These are phyloP conservation scores for Ganoderma resinaceum DNA, from an alignment of 1,284 basidiomycete species.

Conservation along the genomic window DNA sequence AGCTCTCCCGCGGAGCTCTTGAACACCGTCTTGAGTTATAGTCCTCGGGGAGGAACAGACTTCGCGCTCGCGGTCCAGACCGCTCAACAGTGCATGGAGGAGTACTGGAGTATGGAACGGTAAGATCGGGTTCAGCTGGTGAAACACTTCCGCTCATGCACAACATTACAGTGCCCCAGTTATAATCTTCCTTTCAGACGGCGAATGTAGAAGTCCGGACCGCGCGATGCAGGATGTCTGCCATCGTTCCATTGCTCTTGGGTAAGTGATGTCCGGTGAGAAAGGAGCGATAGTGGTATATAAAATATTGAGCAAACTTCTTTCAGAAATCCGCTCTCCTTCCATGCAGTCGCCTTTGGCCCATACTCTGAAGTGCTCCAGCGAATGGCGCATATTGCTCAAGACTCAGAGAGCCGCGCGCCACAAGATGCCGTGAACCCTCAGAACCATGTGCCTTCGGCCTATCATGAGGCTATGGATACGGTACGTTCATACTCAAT, in stretches of 20 bases:
- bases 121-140: too few relatives aligned
- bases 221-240: conserved; percentile 53
- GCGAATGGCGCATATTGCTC: conserved; percentile 61
- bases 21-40: conserved; percentile 44
- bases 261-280: conserved; percentile 48
- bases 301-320: neutral
- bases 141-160: neutral
- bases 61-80: conserved; percentile 51
- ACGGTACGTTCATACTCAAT: too few relatives aligned
- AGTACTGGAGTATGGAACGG: conserved; percentile 65
- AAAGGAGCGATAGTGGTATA: too few relatives aligned
- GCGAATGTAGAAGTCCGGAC: conserved; percentile 54
- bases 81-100: conserved; percentile 51
- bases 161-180: conserved; percentile 53
- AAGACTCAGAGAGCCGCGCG: conserved; percentile 54
- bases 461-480: conserved; percentile 60
- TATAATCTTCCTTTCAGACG: conserved; percentile 72
- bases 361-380: conserved; percentile 46
- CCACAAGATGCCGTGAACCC: conserved; percentile 53
- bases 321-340: conserved; percentile 60
- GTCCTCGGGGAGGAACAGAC: conserved; percentile 52
- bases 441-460: conserved; percentile 49
- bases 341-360: conserved; percentile 68
- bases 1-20: conserved; percentile 57
- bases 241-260: conserved; percentile 52